Evolutionary conservation across 495 filamentous ascomycete species (phyloP), one percentile per base, ranked within the genome.

Genomic region (Aspergillus haitiensis): DNA sequence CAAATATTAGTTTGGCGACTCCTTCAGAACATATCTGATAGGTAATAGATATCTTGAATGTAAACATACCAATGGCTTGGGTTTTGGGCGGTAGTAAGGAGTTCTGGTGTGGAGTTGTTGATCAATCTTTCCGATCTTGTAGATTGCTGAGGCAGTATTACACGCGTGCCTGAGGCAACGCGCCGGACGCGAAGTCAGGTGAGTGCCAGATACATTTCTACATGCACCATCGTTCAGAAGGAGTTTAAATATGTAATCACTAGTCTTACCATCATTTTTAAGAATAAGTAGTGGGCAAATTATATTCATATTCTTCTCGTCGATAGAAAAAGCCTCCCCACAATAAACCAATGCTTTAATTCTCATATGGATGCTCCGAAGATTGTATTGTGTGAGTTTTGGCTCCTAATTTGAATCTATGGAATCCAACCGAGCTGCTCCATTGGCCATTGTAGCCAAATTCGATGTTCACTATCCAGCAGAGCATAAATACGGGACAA

Each of bases 151-250:
- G 13, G 34, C 11, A 31, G 16, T 34, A 15, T 40, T 34, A 31
- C 37, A 21, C 27, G 6, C 35, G 12, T 62, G 71, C 74, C 74
- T 75, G 58, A 76, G 72, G 74, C 74, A 64, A 61, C 49, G 62
- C 58, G 62, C 70, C 64, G 65, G 68, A 74, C 70, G 70, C 68
- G 68, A 69, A 68, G 66, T 72, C 67, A 73, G 66, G 67, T 72
- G 69, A 66, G 39, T 33, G 18, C 31, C 44, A 7, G 18, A 53
- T 36, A 15, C 33, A 18, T 13, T 36, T 9, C 54, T 52, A 48
- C 48, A 40, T 53, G 52, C 11, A 32, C 21, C 21, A 27, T 27
- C 21, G 3, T 50, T 50, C 36, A 33, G 21, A 44, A 44, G 15
- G 39, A 9, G 39, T 42, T 5, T 42, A 27, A 27, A 27, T 27